Base-by-base conservation (phyloP, 1,284 basidiomycete species). In the Bjerkandera adusta region DNA sequence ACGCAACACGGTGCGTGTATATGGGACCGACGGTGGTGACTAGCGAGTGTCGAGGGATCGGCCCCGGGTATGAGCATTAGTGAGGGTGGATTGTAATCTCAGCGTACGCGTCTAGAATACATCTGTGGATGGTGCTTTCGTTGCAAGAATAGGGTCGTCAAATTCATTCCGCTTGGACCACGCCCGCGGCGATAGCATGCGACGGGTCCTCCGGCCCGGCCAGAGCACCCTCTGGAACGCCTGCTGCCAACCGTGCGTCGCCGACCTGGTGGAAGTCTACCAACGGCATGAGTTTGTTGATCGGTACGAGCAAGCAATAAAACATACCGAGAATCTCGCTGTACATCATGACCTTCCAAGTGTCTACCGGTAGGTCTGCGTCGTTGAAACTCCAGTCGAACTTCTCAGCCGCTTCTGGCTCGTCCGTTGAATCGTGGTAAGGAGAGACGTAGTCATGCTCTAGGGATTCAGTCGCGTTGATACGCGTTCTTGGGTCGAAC, bases 331-430 rank as follows among this genome's bases (percentile, higher is more conserved):
- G 74, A 56, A 95, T 95, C 69, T 95, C 92, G 59, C 83, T 87
- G 72, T 95, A 95, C 92, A 95, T 94, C 92, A 95, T 94, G 60
- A 98, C 96, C 72, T 97, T 98, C 96, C 96, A 99, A 3, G 93
- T 97, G 65, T 99, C 96, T 21, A 99, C 92, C 0, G 97, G 97
- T 36, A 99, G 76, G 66, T 99, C 96, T n/a, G 97, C 97, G 58
- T 99, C 96, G 70, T 99, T 99, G 82, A 99, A 99, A 61, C 86
- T 91, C 96, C 96, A 99, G 68, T 99, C 96, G 61, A 99, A 99
- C 61, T 92, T 88, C 67, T 98, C 95, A 27, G 79, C 82, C 6
- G 96, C 92, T 35, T 89, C 86, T 4, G 97, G 96, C 68, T 99
- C 97, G 65, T 99, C 96, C 6, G 93, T 94, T 6, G 96, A 94